These are phyloP conservation scores for Cicer pinnatifidum DNA, from an alignment of 306 rosid genomes.

Conservation along the genomic window DNA sequence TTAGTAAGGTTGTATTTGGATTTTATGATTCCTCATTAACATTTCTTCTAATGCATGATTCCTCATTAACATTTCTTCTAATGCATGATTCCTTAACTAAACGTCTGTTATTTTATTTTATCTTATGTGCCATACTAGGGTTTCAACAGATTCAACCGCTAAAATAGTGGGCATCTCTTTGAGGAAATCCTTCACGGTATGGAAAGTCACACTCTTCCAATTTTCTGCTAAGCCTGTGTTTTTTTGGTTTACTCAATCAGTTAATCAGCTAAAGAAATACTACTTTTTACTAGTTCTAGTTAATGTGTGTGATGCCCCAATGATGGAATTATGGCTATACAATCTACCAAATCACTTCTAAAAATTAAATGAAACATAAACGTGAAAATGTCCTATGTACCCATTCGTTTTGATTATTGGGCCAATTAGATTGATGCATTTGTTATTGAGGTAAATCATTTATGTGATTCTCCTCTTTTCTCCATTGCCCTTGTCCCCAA, in stretches of 20 bases:
- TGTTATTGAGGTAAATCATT: background rate
- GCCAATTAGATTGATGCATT: background rate
- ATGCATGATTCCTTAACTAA: constrained; percentile 31
- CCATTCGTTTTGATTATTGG: constrained; percentile 11
- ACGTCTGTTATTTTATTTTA: constrained; percentile 16
- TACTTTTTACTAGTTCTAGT: constrained; percentile 15
- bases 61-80: constrained; percentile 13
- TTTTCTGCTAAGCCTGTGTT: constrained; percentile 5
- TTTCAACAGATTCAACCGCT: constrained; percentile 53
- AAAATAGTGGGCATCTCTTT: constrained; percentile 48
- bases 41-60: constrained; percentile 28
- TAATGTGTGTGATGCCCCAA: constrained; percentile 5
- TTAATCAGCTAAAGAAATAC: constrained; percentile 15
- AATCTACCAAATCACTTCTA: background rate
- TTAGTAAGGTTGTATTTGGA: background rate
- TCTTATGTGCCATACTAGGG: constrained; percentile 51
- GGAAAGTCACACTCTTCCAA: constrained; percentile 24
- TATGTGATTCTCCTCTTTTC: background rate
- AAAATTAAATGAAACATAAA: background rate
- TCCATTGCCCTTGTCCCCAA: background rate
- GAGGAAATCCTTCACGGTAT: constrained; percentile 70
- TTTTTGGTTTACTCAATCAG: background rate
- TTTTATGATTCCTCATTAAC: constrained; percentile 3
- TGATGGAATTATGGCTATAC: constrained; percentile 23
- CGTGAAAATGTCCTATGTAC: background rate